Evolutionary conservation across 2,329 filamentous ascomycete genomes (phyloP), one percentile per base, ranked within the genome.

Genomic region (Sporothrix phasma): DNA sequence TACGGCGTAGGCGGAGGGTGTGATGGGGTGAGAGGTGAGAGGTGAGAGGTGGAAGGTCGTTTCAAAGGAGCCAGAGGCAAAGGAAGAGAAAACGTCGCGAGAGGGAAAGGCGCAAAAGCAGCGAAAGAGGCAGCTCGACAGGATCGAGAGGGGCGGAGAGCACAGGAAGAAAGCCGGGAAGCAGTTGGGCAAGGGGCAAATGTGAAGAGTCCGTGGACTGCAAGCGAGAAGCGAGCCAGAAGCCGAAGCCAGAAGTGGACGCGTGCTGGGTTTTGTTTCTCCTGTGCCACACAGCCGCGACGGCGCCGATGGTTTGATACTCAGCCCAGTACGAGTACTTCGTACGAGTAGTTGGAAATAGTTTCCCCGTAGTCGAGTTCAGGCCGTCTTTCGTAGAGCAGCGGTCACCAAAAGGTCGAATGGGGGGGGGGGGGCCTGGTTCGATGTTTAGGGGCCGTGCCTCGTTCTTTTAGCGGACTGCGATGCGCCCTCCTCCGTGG

Each of bases 141-240:
- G 19, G 51, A 24, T 56, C 51, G 31, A 24, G 39, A 54, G 13
- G 43, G 39, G 47, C 37, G 37, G 17, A 54, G 29, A 15, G 11
- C 13, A 56, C 31, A 46, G n/a, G n/a, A 60, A 7, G 26, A 46
- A 26, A 43, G 15, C 41, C 26, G 19, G 15, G 37, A 53, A 34
- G 34, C 39, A 45, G 8, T 24, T 37, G 10, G 39, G 5, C 34
- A 60, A 65, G 51, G 46, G 54, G 61, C 53, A 29, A 65, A 65
- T 31, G 64, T 56, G 64, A 63, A 24, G n/a, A 54, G 60, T 34
- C 41, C 43, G 43, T 24, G 13, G 53, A 31, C 29, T 17, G 22
- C 49, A 64, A 51, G 54, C 39, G 63, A 53, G 15, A 64, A 56
- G 51, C 59, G 22, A 64, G 11, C 29, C 29, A 61, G 31, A 64